A percentile compares a stretch with the other conserved stretches of the same genome.
Evolutionary conservation across 1,284 basidiomycete species (phyloP).

Genomic region (Pseudozyma sp.): DNA sequence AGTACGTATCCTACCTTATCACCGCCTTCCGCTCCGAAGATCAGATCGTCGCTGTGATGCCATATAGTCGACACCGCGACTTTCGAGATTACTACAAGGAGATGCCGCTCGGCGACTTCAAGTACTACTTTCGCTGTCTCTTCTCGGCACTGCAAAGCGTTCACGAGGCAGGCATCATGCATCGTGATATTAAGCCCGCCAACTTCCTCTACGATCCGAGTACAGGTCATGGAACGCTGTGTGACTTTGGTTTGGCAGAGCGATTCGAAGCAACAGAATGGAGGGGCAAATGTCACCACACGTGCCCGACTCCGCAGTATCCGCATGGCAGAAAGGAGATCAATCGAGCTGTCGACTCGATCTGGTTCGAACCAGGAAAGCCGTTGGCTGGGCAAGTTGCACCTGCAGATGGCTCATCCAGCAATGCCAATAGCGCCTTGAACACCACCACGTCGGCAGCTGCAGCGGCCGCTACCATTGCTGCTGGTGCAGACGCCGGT

Average conservation of each 20-base stretch:
- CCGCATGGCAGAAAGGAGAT: slow-evolving; percentile 61
- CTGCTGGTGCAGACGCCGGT: slow-evolving; percentile 70
- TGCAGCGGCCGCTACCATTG: slow-evolving; percentile 1
- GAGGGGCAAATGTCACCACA: slow-evolving; percentile 67
- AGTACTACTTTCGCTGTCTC: slow-evolving; percentile 89
- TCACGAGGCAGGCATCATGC: slow-evolving; percentile 88
- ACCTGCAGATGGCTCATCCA: slow-evolving; percentile 12
- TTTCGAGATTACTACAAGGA: slow-evolving; percentile 86
- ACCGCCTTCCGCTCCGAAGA: slow-evolving; percentile 91
- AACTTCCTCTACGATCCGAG: slow-evolving; percentile 95
- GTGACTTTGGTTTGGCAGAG: slow-evolving; percentile 86
- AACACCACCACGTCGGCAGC: slow-evolving; percentile 30
- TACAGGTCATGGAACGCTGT: slow-evolving; percentile 85
- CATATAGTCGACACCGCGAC: slow-evolving; percentile 91
- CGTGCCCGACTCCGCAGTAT: slow-evolving; percentile 50
- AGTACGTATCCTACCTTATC: slow-evolving; percentile 78
- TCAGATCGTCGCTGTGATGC: slow-evolving; percentile 94
- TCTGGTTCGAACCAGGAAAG: slow-evolving; percentile 61
- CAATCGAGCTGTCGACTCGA: slow-evolving; percentile 57
- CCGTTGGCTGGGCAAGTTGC: slow-evolving; percentile 36
- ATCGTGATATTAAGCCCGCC: slow-evolving; percentile 97
- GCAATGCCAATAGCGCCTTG: slow-evolving; percentile 69
- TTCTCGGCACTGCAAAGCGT: slow-evolving; percentile 90
- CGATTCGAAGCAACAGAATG: slow-evolving; percentile 63
- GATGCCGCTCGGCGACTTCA: slow-evolving; percentile 80